Percentiles rank a stretch among this genome's conserved stretches.
Evolutionary conservation across 306 rosid species (phyloP).

Genomic region (Mimosa bimucronata): DNA sequence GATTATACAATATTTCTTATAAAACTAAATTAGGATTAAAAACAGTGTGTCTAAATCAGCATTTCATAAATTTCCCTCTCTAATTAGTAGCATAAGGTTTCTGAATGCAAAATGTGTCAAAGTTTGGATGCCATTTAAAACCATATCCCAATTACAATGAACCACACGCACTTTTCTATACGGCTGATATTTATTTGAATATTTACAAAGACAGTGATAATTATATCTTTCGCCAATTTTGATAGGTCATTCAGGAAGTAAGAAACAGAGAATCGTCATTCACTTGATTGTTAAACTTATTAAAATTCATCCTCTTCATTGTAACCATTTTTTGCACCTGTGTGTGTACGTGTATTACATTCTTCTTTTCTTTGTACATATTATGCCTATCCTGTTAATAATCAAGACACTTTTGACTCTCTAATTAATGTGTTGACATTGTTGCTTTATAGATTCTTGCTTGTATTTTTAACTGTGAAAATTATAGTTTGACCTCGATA

Average conservation of each 20-base stretch:
- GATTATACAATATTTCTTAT: too few relatives aligned
- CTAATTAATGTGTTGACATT: not conserved
- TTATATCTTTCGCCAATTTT: too few relatives aligned
- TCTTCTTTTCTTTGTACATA: not conserved
- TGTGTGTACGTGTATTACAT: not conserved
- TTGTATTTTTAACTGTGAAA: not conserved
- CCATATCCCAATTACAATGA: too few relatives aligned
- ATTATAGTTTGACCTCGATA: not conserved
- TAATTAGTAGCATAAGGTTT: too few relatives aligned
- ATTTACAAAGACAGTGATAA: too few relatives aligned
- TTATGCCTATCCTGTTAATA: not conserved
- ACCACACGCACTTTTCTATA: too few relatives aligned
- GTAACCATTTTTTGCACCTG: not conserved
- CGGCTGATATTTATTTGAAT: too few relatives aligned
- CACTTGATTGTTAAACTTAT: not conserved
- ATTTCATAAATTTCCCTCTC: too few relatives aligned
- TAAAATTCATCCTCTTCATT: not conserved
- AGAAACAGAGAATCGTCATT: not conserved
- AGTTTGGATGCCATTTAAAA: too few relatives aligned
- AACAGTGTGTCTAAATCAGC: too few relatives aligned
- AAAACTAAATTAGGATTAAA: too few relatives aligned
- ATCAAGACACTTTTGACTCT: conserved; percentile 17
- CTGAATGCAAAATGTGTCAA: too few relatives aligned
- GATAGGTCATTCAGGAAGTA: not conserved
- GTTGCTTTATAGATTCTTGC: conserved; percentile 6